Evolutionary conservation across 352 stramenopile genomes (phyloP), one percentile per base, ranked within the genome.

Genomic region (Phytophthora pisi): DNA sequence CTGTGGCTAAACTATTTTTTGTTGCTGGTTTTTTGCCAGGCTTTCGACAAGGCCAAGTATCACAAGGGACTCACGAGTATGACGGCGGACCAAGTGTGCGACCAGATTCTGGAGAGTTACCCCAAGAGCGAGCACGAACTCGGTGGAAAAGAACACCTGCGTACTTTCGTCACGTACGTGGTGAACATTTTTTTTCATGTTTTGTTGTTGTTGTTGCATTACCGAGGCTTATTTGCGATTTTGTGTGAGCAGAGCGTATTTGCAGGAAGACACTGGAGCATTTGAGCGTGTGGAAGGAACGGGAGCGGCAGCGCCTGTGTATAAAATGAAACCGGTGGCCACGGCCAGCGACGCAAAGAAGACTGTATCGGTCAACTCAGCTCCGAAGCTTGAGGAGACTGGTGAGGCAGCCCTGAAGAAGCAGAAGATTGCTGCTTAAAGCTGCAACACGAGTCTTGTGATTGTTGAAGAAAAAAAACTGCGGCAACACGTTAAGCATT

Each of bases 11-110:
- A 23, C 11, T 20, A 16, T 52, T 38, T 38, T 45, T 23, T 31
- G 24, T 38, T 40, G 5, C 18, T 20, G 20, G 11, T 52, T 31
- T 55, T 38, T 42, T 57, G n/a, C 4, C 62, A 90, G 79, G 84
- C 79, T 7, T 95, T 95, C 61, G 87, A 95, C 51, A 95, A 95
- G 64, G 79, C 82, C 34, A 85, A 89, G 23, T 84, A 91, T 51
- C 72, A 83, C 58, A 87, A 90, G 53, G 63, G 70, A 15, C 42
- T 77, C 3, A 68, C 80, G 23, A 74, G 68, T 4, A 76, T 91
- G 54, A 92, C 75, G 18, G 72, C 85, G 5, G 71, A 89, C 15
- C 84, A 93, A 60, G 72, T 91, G 26, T 75, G 81, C 28, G 69
- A 89, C 60, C 81, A 92, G 72, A 89, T 95, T 63, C 69, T 92